Base-by-base conservation (phyloP, 1,139 yeast species). In the Suhomyces bribrorum region DNA sequence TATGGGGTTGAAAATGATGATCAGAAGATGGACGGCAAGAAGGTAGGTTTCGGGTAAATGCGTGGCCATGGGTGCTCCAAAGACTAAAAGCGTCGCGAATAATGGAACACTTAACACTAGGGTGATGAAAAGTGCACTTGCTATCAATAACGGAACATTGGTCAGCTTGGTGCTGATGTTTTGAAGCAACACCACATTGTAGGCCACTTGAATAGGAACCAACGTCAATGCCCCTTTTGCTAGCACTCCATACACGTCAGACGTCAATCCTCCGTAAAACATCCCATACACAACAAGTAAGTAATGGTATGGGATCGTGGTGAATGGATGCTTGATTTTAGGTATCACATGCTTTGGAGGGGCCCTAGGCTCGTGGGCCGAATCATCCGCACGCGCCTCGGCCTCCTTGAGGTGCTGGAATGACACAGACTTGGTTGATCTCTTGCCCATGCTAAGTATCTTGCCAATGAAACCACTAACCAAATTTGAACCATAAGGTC, bases 1-100 rank as follows among this genome's bases (percentile, higher is more conserved):
- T 20, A 87, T 61, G 18, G 96, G 95, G 45, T 74, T 76, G 5
- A 83, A 69, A 0, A 82, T 65, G 35, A 89, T 58, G 25, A 81
- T 54, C 6, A 92, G 71, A 24, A 86, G 62, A 57, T 88, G 95
- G 14, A 74, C 63, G 0, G 95, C 72, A 37, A 87, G 64, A 7
- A 83, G 59, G 46, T 75, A 71, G 0, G 96, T 87, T 52, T 82
- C 83, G n/a, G 51, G 47, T 16, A 77, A 52, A 34, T 73, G 70
- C 1, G 77, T 66, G 2, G 80, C 67, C 29, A 86, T 68, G 15
- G 97, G 97, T 0, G 97, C 96, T 5, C 98, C 98, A 54, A 87
- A 79, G n/a, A 89, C 54, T 3, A 89, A 65, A 36, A 84, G 57
- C 1, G 76, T 55, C 1, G 70, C 50, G 50, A 76, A 77, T 1